Evolutionary conservation across 768 basidiomycete species (phyloP), one percentile per base, ranked within the genome.

Genomic region (Panaeolus cyanescens): DNA sequence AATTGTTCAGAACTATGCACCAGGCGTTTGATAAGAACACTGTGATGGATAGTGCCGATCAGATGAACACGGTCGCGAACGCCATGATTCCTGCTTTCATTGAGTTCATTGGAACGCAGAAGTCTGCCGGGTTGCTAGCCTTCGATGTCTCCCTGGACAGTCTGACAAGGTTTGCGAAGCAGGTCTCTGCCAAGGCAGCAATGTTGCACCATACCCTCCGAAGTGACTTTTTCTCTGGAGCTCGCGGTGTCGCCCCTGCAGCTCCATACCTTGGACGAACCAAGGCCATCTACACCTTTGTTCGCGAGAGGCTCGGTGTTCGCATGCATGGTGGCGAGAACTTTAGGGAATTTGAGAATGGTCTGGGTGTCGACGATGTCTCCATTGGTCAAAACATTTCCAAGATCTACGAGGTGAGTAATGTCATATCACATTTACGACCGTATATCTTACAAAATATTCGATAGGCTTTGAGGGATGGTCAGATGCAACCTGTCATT

Each of bases 291-390:
- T 95, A 95, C 72, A 84, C 87, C 68, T 95, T 82, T 66, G 79
- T 95, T 25, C 81, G 93, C 30, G 71, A 82, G 31, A 80, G 76
- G 20, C 77, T 94, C 19, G 88, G 85, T 4, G 77, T 95, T 30
- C 77, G 76, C 65, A 93, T 92, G 89, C 87, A 92, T 59, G 92
- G 92, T 5, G 70, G 75, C n/a, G 90, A 91, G 65, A 94, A 94
- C 70, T 72, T 84, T 40, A 69, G 64, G 13, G 68, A 71, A 33
- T 85, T 85, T 58, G 69, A 64, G 1, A 76, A 79, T 55, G 81
- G 77, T 1, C 69, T 82, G 25, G 80, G 81, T 22, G 73, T 74
- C 10, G 81, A 82, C 50, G 80, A 91, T 36, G 79, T 74, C 5
- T 89, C 88, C 0, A 76, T 91, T 54, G 92, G 93, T 2, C 82